Conservation (phyloP, 345 rosid genomes). For the Raphanus raphanistrum region DNA sequence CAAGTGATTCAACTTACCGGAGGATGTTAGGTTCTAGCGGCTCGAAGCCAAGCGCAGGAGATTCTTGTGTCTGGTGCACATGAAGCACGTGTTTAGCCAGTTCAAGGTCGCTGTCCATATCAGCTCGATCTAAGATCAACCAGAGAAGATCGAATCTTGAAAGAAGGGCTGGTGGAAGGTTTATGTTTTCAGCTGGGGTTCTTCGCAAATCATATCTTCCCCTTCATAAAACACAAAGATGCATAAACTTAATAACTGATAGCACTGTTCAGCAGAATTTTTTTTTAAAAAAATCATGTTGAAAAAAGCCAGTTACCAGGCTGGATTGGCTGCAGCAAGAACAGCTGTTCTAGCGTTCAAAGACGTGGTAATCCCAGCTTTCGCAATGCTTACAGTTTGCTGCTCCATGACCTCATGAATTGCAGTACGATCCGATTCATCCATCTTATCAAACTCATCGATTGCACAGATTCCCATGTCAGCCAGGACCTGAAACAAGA, state of each 20-base stretch:
- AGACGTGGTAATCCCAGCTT: constrained; percentile 98
- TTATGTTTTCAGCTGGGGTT: too few species aligned
- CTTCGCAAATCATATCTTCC: too few species aligned
- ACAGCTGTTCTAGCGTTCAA: constrained; percentile 96
- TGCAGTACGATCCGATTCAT: constrained; percentile 96
- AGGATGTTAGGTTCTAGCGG: constrained; percentile 85
- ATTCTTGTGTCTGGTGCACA: constrained; percentile 87
- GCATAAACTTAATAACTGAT: too few species aligned
- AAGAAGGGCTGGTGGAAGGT: too few species aligned
- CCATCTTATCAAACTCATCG: constrained; percentile 99
- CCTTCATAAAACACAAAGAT: too few species aligned
- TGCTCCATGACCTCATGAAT: constrained; percentile 99
- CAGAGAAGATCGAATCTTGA: too few species aligned
- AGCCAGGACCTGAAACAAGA: constrained; percentile 77
- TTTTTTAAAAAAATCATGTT: constrained; percentile 53
- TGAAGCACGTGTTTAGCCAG: constrained; percentile 89
- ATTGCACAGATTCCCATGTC: constrained; percentile 99
- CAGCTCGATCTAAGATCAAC: too few species aligned
- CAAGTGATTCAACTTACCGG: constrained; percentile 50
- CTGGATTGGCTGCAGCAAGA: constrained; percentile 99
- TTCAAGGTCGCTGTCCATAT: too few species aligned
- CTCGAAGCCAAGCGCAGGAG: constrained; percentile 93
- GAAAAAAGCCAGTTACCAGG: constrained; percentile 58
- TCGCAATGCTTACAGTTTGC: constrained; percentile 99
- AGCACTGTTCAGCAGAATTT: too few species aligned